These are phyloP conservation scores for Spiromastix sp. DNA, from an alignment of 2,329 filamentous ascomycete genomes.

Conservation along the genomic window DNA sequence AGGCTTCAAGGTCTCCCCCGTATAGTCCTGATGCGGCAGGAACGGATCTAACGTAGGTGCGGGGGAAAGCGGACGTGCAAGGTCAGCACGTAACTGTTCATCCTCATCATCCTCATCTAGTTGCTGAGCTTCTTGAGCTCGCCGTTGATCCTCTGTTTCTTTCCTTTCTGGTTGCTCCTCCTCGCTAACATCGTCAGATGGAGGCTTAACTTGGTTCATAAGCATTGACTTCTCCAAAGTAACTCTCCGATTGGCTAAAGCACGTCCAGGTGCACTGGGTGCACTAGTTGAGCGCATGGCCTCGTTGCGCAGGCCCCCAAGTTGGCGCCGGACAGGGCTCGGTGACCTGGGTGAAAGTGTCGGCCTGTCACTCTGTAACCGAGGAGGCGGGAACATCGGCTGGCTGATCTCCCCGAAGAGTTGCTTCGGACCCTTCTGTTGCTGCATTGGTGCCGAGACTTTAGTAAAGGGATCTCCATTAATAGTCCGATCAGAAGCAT, in stretches of 20 bases:
- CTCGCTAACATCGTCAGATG: conserved; percentile 15
- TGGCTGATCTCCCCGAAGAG: conserved; percentile 38
- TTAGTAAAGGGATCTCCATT: conserved; percentile 32
- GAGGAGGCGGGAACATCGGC: conserved; percentile 26
- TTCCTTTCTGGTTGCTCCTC: conserved; percentile 20
- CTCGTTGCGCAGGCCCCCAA: conserved; percentile 21
- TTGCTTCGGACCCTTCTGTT: conserved; percentile 18
- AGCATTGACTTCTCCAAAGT: conserved; percentile 25
- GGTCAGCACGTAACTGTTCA: conserved; percentile 35
- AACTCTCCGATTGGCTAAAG: conserved; percentile 31
- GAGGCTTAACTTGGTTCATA: conserved; percentile 15
- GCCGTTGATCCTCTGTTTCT: conserved; percentile 22
- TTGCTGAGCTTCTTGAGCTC: conserved; percentile 25
- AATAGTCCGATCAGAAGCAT: conserved; percentile 24
- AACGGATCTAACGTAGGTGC: conserved; percentile 38
- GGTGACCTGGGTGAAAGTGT: conserved; percentile 31
- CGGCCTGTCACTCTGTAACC: conserved; percentile 19
- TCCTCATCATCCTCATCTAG: conserved; percentile 39
- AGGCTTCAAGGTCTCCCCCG: conserved; percentile 33
- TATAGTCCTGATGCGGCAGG: conserved; percentile 37
- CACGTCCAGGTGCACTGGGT: conserved; percentile 26
- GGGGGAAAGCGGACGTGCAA: conserved; percentile 33
- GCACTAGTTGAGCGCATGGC: conserved; percentile 28
- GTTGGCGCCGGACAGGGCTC: conserved; percentile 32
- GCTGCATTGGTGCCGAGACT: conserved; percentile 19